A percentile compares a stretch with the other conserved stretches of the same genome.
Evolutionary conservation across 2,329 filamentous ascomycete species (phyloP).

Genomic region (Colletotrichum sidae): DNA sequence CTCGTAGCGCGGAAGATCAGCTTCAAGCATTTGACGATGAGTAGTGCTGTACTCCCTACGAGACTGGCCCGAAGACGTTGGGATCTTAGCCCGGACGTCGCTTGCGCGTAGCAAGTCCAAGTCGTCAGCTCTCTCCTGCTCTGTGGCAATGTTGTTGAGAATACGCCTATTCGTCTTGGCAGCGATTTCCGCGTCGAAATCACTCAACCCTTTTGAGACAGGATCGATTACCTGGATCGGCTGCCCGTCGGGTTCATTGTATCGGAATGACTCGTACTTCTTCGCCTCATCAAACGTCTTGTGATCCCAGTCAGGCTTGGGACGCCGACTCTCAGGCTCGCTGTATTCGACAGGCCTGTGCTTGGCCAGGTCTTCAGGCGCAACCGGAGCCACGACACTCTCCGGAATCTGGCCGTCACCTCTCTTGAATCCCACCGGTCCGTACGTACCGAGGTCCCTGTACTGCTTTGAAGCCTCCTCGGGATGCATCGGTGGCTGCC

Average conservation of each 20-base stretch:
- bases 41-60: conserved; percentile 33
- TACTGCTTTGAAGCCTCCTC: conserved; percentile 53
- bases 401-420: conserved; percentile 35
- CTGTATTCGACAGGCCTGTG: conserved; percentile 31
- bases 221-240: conserved; percentile 45
- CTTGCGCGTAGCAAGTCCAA: conserved; percentile 41
- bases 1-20: conserved; percentile 30
- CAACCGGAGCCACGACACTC: conserved; percentile 10
- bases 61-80: conserved; percentile 29
- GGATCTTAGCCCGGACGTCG: conserved; percentile 39
- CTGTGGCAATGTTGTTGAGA: conserved; percentile 19
- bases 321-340: conserved; percentile 40
- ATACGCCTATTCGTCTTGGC: conserved; percentile 44
- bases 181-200: conserved; percentile 53
- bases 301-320: conserved; percentile 50
- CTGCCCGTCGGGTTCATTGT: conserved; percentile 50
- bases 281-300: conserved; percentile 50
- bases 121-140: conserved; percentile 39
- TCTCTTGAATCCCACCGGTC: conserved; percentile 40
- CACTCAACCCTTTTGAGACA: conserved; percentile 49
- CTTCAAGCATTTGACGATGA: conserved; percentile 30
- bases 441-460: conserved; percentile 49
- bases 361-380: conserved; percentile 29
- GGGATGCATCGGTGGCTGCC: conserved; percentile 38
- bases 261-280: conserved; percentile 50